Evolutionary conservation across 2,329 filamentous ascomycete genomes (phyloP).

Genomic region (Penicillium expansum): DNA sequence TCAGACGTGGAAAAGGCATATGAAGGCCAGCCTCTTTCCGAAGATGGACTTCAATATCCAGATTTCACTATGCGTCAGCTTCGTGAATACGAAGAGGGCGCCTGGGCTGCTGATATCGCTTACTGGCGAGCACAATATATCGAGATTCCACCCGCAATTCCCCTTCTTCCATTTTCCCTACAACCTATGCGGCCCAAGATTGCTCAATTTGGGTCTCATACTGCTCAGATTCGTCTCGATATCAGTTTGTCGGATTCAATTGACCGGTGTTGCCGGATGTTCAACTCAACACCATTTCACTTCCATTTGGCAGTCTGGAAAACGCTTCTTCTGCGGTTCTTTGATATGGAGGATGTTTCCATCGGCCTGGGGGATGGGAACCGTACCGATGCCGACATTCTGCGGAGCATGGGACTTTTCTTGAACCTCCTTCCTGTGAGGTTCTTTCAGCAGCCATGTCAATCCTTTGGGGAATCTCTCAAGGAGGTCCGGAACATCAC

Average conservation of each 20-base stretch:
- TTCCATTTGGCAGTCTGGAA: constrained; percentile 47
- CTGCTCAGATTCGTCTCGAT: constrained; percentile 8
- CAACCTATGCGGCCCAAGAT: constrained; percentile 6
- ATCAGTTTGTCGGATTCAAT: constrained; percentile 5
- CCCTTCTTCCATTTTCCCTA: constrained; percentile 19
- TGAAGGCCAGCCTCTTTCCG: constrained; percentile 24
- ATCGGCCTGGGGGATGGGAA: constrained; percentile 52
- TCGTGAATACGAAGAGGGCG: constrained; percentile 26
- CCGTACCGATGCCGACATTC: constrained; percentile 31
- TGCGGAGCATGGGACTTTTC: constrained; percentile 46
- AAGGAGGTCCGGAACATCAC: constrained; percentile 22
- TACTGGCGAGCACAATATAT: constrained; percentile 20
- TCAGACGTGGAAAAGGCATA: constrained; percentile 48
- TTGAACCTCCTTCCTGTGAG: constrained; percentile 51
- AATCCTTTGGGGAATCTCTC: constrained; percentile 35
- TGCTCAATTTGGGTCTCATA: constrained; percentile 13
- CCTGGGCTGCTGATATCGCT: constrained; percentile 24
- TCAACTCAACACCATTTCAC: constrained; percentile 45
- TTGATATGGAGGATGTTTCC: constrained; percentile 40
- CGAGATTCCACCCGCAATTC: constrained; percentile 8
- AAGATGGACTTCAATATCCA: constrained; percentile 33
- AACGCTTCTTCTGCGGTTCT: constrained; percentile 37
- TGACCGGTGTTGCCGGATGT: constrained; percentile 17
- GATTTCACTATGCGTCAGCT: constrained; percentile 38
- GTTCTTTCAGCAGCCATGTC: constrained; percentile 27